Evolutionary conservation across 148 eudicot species (phyloP).

Genomic region (Oxyria digyna): DNA sequence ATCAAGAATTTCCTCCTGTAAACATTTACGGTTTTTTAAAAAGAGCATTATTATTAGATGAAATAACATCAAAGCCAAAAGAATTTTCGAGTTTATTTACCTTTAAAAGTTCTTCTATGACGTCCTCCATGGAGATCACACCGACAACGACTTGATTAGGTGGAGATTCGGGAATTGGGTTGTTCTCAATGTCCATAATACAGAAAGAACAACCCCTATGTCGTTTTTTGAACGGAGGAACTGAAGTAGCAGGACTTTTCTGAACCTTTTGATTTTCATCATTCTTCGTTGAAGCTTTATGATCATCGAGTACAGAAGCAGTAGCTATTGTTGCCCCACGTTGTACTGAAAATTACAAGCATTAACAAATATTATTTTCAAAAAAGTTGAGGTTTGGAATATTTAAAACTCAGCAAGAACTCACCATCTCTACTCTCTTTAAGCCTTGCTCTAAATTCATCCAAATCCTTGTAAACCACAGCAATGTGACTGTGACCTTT

Average conservation of each 20-base stretch:
- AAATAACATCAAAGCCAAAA: conserved; percentile 7
- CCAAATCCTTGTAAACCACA: conserved; percentile 74
- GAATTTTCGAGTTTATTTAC: conserved; percentile 19
- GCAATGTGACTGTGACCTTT: conserved; percentile 99
- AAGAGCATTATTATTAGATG: not conserved
- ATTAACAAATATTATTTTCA: not conserved
- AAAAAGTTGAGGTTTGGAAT: not conserved
- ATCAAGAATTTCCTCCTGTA: conserved; percentile 93
- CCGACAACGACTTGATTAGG: conserved; percentile 68
- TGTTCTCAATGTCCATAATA: conserved; percentile 65
- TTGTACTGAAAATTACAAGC: conserved; percentile 16
- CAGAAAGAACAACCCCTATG: conserved; percentile 94
- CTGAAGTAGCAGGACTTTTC: conserved; percentile 37
- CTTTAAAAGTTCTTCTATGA: conserved; percentile 97
- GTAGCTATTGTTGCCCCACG: conserved; percentile 13
- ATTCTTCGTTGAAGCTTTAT: conserved; percentile 13
- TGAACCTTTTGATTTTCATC: conserved; percentile 33
- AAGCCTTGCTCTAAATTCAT: conserved; percentile 33
- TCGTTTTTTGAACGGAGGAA: conserved; percentile 62
- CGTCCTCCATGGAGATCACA: conserved; percentile 91
- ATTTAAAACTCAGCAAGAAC: not conserved
- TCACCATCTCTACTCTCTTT: conserved; percentile 25
- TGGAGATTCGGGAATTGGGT: conserved; percentile 66
- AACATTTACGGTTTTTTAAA: not conserved
- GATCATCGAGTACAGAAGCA: conserved; percentile 14